These are phyloP conservation scores for Meira miltonrushii DNA, from an alignment of 1,284 basidiomycete species.

Conservation along the genomic window DNA sequence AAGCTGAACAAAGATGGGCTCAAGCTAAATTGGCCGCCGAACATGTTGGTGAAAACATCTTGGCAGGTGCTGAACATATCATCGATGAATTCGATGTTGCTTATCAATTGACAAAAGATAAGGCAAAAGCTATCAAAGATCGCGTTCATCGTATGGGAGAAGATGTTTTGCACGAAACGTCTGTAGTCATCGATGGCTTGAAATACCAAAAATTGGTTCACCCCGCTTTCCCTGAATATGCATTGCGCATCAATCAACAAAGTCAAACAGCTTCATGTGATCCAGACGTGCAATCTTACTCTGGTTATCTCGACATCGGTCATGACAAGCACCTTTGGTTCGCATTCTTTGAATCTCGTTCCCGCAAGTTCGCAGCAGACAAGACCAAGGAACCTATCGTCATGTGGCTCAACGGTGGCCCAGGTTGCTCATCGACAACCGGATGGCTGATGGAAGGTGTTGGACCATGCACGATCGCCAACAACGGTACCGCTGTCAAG, in stretches of 20 bases:
- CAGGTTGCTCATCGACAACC: slow-evolving; percentile 55
- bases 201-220: slow-evolving; percentile 67
- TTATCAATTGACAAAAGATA: slow-evolving; percentile 57
- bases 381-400: slow-evolving; percentile 73
- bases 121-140: slow-evolving; percentile 44
- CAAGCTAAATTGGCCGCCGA: slow-evolving; percentile 11
- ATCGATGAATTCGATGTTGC: slow-evolving; percentile 24
- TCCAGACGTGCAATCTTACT: slow-evolving; percentile 73
- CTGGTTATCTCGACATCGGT: slow-evolving; percentile 75
- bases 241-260: slow-evolving; percentile 62
- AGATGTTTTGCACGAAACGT: slow-evolving; percentile 33
- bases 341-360: slow-evolving; percentile 78
- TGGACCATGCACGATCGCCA: slow-evolving; percentile 70
- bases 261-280: slow-evolving; percentile 60
- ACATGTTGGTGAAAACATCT: not conserved
- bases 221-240: slow-evolving; percentile 65
- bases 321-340: slow-evolving; percentile 82
- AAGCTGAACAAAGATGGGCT: slow-evolving; percentile 10
- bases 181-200: slow-evolving; percentile 53
- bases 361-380: slow-evolving; percentile 44
- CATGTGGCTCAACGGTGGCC: slow-evolving; percentile 84
- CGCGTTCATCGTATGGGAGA: slow-evolving; percentile 25
- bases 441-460: slow-evolving; percentile 65
- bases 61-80: slow-evolving; percentile 14
- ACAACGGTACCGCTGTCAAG: slow-evolving; percentile 67